Evolutionary conservation across 306 rosid species (phyloP).

Genomic region (Rosa rugosa): DNA sequence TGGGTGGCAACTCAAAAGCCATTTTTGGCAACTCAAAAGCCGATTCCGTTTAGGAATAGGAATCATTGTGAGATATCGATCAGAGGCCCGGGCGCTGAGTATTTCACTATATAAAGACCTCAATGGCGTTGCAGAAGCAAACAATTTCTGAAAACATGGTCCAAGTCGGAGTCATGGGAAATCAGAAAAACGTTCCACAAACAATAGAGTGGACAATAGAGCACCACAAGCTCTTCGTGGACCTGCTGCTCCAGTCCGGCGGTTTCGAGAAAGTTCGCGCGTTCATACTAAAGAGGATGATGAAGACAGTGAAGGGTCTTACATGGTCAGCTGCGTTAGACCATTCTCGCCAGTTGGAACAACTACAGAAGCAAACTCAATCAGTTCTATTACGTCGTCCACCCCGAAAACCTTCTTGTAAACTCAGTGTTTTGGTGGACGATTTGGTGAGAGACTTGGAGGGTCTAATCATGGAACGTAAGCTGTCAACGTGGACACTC

Average conservation of each 20-base stretch:
- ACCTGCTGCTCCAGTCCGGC: not conserved
- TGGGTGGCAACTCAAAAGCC: not conserved
- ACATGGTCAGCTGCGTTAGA: not conserved
- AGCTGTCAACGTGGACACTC: not conserved
- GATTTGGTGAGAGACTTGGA: not conserved
- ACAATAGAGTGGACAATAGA: conserved; percentile 9
- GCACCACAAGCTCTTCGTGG: conserved; percentile 14
- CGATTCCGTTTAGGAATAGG: not conserved
- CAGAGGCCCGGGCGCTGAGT: not conserved
- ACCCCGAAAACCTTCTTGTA: not conserved
- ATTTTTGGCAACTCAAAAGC: too few relatives aligned
- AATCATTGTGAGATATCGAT: not conserved
- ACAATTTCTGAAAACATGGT: not conserved
- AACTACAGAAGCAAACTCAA: not conserved
- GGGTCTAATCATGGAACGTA: not conserved
- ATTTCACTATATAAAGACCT: not conserved
- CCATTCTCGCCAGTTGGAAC: not conserved
- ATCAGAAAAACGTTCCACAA: not conserved
- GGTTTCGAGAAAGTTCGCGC: not conserved
- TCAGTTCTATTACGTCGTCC: not conserved
- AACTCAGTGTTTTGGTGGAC: not conserved
- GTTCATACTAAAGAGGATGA: not conserved
- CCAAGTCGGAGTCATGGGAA: not conserved
- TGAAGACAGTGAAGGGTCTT: not conserved
- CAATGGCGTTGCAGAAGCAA: not conserved